phyloP scores from a whole-genome alignment of 192 early-diverging fungal species.

The Podila minutissima region DNA sequence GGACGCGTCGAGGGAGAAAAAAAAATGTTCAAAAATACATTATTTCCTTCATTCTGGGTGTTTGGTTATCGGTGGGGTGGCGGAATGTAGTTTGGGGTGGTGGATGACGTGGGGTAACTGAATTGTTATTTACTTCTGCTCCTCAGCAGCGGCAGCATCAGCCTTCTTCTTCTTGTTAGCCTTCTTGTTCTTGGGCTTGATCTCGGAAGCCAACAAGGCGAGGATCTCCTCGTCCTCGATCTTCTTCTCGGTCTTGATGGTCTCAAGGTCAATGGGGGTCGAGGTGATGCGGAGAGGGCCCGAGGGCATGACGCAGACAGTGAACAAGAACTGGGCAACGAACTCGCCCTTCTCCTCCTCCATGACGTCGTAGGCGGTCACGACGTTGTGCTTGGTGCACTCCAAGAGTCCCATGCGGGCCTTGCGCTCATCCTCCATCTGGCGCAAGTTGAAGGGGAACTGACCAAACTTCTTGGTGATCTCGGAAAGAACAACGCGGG shows the following conservation, averaged over 20 bases:
- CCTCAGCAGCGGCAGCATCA: constrained; percentile 39
- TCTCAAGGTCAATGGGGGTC: constrained; percentile 75
- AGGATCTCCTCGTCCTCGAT: constrained; percentile 84
- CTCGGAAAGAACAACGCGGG: constrained; percentile 76
- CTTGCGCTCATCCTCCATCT: constrained; percentile 92
- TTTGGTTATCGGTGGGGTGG: not conserved
- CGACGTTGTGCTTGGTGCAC: constrained; percentile 83
- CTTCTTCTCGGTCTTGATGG: constrained; percentile 87
- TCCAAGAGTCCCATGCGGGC: constrained; percentile 93
- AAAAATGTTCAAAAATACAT: too few relatives aligned
- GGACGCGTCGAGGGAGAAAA: too few relatives aligned
- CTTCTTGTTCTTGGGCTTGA: constrained; percentile 59
- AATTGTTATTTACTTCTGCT: constrained; percentile 31
- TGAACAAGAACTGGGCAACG: constrained; percentile 93
- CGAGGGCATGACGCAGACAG: constrained; percentile 88
- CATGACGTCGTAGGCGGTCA: constrained; percentile 84
- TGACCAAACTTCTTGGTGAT: constrained; percentile 81
- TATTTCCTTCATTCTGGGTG: too few relatives aligned
- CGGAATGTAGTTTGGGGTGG: not conserved
- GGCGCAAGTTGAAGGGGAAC: constrained; percentile 90
- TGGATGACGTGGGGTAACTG: not conserved
- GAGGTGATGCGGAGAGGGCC: constrained; percentile 90
- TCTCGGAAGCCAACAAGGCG: constrained; percentile 71
- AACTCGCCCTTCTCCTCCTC: constrained; percentile 84
- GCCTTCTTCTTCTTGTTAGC: constrained; percentile 62